Conservation (phyloP, 495 filamentous ascomycete species). For the Penicillium steckii region DNA sequence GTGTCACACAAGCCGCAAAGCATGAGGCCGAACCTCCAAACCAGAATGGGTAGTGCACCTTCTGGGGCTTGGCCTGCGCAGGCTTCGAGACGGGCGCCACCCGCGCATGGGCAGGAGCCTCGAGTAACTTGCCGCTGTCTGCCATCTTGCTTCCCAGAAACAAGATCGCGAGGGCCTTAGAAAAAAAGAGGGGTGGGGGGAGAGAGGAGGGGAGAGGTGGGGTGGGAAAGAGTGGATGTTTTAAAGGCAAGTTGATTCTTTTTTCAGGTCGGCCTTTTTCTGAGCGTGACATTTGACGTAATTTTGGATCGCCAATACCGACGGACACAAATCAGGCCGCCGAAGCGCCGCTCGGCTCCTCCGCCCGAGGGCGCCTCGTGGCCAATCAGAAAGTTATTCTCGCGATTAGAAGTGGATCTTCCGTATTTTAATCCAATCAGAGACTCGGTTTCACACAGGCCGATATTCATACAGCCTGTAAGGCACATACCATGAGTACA, state of each 20-base stretch:
- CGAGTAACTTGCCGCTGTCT: conserved; percentile 37
- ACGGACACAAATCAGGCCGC: conserved; percentile 42
- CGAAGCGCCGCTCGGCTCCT: conserved; percentile 28
- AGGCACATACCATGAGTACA: conserved; percentile 14
- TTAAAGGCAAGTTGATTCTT: conserved; percentile 8
- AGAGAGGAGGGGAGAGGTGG: conserved; percentile 8
- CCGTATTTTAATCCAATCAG: conserved; percentile 29
- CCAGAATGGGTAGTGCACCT: conserved; percentile 81
- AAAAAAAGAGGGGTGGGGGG: conserved; percentile 1
- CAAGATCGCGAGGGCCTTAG: conserved; percentile 21
- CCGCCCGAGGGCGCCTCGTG: conserved; percentile 10
- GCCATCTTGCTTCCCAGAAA: conserved; percentile 34
- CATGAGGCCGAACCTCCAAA: conserved; percentile 91
- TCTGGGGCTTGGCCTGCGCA: conserved; percentile 28
- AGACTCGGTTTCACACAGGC: conserved; percentile 28
- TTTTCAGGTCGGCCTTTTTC: conserved; percentile 16
- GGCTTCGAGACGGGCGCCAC: conserved; percentile 25
- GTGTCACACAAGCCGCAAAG: conserved; percentile 85
- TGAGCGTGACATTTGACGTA: conserved; percentile 23
- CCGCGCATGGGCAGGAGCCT: conserved; percentile 29
- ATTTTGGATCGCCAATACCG: conserved; percentile 26
- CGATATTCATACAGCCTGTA: conserved; percentile 12
- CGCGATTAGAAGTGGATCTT: not conserved
- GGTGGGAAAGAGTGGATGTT: conserved; percentile 3
- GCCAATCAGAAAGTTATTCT: conserved; percentile 15